phyloP scores from a whole-genome alignment of 1,284 basidiomycete species.

The Sanghuangporus sanghuang region DNA sequence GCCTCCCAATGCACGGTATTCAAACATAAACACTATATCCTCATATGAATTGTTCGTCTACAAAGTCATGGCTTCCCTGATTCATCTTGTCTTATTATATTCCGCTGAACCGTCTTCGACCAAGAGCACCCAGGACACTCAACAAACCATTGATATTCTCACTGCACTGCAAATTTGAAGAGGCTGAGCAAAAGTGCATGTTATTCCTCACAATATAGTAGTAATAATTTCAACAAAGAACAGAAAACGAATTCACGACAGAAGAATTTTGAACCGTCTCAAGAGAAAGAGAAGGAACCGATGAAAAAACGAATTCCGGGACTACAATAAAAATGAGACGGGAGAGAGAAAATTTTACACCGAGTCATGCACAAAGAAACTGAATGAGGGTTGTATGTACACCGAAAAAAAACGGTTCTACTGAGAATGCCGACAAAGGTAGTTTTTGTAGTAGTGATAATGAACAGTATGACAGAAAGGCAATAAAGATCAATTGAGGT shows the following conservation, averaged over 20 bases:
- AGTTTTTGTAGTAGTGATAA: neutral
- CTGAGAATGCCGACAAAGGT: neutral
- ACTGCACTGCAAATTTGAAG: neutral
- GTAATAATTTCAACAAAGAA: neutral
- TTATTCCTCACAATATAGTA: conserved; percentile 14
- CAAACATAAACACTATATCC: no score
- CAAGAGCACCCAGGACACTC: neutral
- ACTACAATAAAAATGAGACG: neutral
- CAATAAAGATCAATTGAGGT: neutral
- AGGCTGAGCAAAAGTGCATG: conserved; percentile 13
- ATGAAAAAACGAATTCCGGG: neutral
- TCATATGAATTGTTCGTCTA: no score
- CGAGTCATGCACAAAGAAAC: neutral
- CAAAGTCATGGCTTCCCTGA: neutral
- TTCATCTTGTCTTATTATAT: neutral
- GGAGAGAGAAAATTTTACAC: neutral
- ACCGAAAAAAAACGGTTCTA: neutral
- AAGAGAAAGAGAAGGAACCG: neutral
- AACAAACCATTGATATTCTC: neutral
- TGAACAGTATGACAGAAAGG: neutral
- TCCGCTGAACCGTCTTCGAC: no score
- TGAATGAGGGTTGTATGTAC: no score
- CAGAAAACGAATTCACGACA: neutral
- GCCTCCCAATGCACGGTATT: no score
- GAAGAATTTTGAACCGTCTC: neutral